phyloP scores from a whole-genome alignment of 805 yeast genomes.

The Wickerhamiella alocasiicola region DNA sequence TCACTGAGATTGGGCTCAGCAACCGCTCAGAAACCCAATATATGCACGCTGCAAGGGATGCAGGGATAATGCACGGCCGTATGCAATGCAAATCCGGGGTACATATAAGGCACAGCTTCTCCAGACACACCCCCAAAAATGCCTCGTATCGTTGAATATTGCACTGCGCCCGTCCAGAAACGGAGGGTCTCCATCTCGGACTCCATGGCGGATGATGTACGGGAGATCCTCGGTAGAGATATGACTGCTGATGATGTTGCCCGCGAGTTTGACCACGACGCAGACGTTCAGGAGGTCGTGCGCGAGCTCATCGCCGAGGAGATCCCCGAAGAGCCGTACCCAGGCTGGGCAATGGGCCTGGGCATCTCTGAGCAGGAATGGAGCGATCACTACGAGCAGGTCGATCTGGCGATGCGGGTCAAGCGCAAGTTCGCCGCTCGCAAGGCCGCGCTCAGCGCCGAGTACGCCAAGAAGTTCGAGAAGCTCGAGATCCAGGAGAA shows the following conservation, averaged over 20 bases:
- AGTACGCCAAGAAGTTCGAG: conserved; percentile 13
- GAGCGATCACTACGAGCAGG: conserved; percentile 15
- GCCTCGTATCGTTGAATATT: conserved; percentile 15
- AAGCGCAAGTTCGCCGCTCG: conserved; percentile 15
- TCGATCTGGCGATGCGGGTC: conserved; percentile 13
- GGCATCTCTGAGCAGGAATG: conserved; percentile 14
- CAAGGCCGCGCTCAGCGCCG: conserved; percentile 14
- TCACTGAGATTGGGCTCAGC: no score
- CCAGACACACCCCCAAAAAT: no score
- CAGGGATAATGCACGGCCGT: no score
- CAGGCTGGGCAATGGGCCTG: conserved; percentile 17
- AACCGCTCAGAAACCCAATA: no score
- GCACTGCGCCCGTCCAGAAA: conserved; percentile 15
- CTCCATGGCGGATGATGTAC: conserved; percentile 16
- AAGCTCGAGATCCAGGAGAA: conserved; percentile 14
- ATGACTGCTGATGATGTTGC: conserved; percentile 15
- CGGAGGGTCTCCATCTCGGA: conserved; percentile 16
- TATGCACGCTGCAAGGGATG: no score
- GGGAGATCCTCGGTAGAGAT: conserved; percentile 15
- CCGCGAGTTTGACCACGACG: conserved; percentile 13
- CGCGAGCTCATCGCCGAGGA: conserved; percentile 16
- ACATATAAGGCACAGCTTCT: no score
- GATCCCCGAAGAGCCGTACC: conserved; percentile 14
- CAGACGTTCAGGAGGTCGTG: conserved; percentile 13
- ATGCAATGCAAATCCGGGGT: no score